Conservation (phyloP, 306 rosid genomes). For the Cucumis hystrix region DNA sequence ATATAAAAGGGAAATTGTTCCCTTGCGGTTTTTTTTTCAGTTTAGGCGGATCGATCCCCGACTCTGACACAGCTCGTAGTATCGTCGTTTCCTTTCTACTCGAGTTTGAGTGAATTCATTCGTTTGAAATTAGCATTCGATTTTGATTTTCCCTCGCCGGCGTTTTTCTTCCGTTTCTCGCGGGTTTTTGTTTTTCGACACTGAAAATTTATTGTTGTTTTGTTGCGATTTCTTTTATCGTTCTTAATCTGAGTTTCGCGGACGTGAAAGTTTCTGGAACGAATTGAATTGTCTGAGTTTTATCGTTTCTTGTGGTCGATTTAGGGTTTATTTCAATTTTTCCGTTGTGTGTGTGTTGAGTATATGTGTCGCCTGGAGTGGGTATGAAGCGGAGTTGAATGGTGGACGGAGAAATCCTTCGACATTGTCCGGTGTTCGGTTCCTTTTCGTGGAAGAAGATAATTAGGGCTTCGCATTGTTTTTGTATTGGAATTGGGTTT, state of each 20-base stretch:
- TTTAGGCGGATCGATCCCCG: conserved; percentile 6
- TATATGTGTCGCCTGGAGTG: neutral
- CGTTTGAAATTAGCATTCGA: neutral
- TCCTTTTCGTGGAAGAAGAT: neutral
- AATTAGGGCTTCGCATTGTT: conserved; percentile 8
- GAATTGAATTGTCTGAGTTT: conserved; percentile 2
- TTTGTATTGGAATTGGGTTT: neutral
- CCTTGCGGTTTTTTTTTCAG: neutral
- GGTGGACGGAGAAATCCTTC: conserved; percentile 3
- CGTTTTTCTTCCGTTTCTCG: neutral
- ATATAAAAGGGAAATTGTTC: neutral
- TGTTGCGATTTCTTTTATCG: neutral
- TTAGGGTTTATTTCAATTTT: neutral
- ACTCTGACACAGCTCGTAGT: neutral
- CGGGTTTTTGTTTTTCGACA: neutral
- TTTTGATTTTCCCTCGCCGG: neutral
- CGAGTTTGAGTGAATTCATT: neutral
- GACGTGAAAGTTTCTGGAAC: neutral
- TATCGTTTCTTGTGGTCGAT: neutral
- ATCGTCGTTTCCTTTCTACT: neutral
- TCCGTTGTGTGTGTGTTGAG: neutral
- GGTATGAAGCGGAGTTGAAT: neutral
- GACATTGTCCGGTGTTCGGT: neutral
- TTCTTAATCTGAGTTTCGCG: neutral
- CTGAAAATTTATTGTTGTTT: neutral